phyloP scores from a whole-genome alignment of 495 filamentous ascomycete species.

The Daldinia caldariorum region DNA sequence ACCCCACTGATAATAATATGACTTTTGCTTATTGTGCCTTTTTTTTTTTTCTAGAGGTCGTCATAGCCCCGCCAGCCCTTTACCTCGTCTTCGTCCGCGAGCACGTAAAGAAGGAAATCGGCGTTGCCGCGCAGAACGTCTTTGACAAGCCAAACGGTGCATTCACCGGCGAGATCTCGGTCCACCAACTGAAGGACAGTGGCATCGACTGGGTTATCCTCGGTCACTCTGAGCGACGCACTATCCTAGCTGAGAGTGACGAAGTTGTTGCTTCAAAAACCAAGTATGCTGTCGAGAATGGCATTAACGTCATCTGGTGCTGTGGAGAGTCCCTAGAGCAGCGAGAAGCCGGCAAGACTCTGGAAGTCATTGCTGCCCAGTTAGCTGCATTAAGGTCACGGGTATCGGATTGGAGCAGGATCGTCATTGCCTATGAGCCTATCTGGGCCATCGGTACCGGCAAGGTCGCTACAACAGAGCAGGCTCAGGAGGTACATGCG shows the following conservation, averaged over 20 bases:
- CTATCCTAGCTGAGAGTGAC: constrained; percentile 85
- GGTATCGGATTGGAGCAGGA: constrained; percentile 85
- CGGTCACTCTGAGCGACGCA: constrained; percentile 92
- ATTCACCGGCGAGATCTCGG: constrained; percentile 95
- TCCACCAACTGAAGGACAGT: constrained; percentile 86
- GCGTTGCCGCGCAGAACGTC: constrained; percentile 93
- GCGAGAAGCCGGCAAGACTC: constrained; percentile 85
- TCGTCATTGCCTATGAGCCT: constrained; percentile 98
- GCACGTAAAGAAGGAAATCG: constrained; percentile 69
- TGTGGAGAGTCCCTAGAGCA: constrained; percentile 94
- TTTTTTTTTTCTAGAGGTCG: constrained; percentile 72
- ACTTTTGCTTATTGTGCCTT: constrained; percentile 9
- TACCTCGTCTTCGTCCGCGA: constrained; percentile 89
- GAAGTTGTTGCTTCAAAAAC: constrained; percentile 91
- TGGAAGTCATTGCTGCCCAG: constrained; percentile 87
- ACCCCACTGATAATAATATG: not conserved
- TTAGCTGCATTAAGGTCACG: constrained; percentile 73
- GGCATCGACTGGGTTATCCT: constrained; percentile 88
- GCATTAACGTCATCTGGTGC: constrained; percentile 91
- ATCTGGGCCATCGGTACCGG: constrained; percentile 99
- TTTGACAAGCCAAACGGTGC: constrained; percentile 96
- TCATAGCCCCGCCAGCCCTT: constrained; percentile 88
- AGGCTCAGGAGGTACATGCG: constrained; percentile 94
- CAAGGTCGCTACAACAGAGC: constrained; percentile 92
- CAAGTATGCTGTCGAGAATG: constrained; percentile 86